Conservation (phyloP, 2,329 filamentous ascomycete species). For the Xenoacremonium recifei region DNA sequence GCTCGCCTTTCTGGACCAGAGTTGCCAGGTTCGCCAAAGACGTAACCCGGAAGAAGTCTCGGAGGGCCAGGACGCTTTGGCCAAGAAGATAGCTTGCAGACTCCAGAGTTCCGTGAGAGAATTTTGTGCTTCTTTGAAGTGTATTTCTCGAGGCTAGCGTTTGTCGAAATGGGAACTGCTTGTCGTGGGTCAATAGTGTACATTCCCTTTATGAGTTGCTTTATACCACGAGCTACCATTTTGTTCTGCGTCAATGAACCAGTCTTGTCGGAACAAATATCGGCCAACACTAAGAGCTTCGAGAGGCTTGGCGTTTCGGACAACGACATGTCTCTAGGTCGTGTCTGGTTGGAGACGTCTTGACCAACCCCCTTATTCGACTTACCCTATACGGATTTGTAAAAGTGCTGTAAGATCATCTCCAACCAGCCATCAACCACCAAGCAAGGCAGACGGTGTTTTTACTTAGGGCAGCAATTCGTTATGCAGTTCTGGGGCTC, state of each 20-base stretch:
- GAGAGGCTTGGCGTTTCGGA: constrained; percentile 49
- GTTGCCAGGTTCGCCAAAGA: constrained; percentile 56
- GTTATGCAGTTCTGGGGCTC: too few species aligned
- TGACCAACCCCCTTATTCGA: too few species aligned
- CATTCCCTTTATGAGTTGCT: constrained; percentile 57
- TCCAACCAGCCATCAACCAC: too few species aligned
- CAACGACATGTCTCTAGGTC: constrained; percentile 54
- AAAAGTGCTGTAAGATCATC: too few species aligned
- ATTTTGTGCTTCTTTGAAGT: constrained; percentile 30
- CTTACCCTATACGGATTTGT: too few species aligned
- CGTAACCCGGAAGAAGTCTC: constrained; percentile 57
- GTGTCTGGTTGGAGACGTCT: too few species aligned
- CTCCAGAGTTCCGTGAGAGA: constrained; percentile 21
- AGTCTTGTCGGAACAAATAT: constrained; percentile 54
- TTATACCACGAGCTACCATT: constrained; percentile 61
- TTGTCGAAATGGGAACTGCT: constrained; percentile 37
- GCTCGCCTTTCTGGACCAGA: constrained; percentile 41
- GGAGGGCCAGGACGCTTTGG: constrained; percentile 41
- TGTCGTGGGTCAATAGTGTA: constrained; percentile 47
- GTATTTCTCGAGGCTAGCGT: constrained; percentile 39
- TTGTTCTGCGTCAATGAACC: constrained; percentile 63
- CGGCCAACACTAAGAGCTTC: constrained; percentile 62
- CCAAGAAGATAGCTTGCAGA: constrained; percentile 35
- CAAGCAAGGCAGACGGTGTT: too few species aligned
- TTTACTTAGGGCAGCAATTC: too few species aligned